Base-by-base conservation (phyloP, 257 asterid genomes). In the Rubia yunnanensis region DNA sequence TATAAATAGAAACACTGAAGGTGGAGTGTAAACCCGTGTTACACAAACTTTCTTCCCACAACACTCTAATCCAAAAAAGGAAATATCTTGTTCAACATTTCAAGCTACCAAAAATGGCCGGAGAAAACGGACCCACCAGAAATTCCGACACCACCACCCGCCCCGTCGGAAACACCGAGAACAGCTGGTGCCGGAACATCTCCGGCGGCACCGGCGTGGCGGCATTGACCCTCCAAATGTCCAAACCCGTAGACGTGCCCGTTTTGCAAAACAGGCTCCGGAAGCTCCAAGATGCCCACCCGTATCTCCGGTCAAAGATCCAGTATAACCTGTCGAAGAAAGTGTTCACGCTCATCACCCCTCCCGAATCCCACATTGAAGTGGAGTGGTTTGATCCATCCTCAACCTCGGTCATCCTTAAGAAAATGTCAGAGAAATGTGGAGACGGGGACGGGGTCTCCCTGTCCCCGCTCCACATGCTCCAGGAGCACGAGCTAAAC, bases 171-270 rank as follows among this genome's bases (percentile, higher is more conserved):
- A 67, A 72, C 80, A 89, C 91, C 41, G 96, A 89, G 81, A 77
- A 75, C 13, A 77, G 73, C 57, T 86, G 95, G 95, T 84, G 92
- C 75, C 81, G 81, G 1, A 90, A 95, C 1, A 80, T 84, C 35
- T 68, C 86, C 9, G 72, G 80, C 8, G 92, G 92, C 86, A 89
- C 96, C 0, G 96, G 96, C 26, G 60, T 79, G 18, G 77, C 92
- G 0, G 95, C 80, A 3, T 73, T 89, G 10, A 77, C 83, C 2
- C 82, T 89, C 10, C 71, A 67, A 35, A 27, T 54, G 30, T 65
- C 72, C 28, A 3, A 71, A 28, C 70, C 81, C 0, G 54, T 75
- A 2, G 76, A 75, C 48, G 30, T 70, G 53, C 49, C 80, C 6
- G 7, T 20, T 58, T 22, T 88, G 1, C 64, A 38, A 27, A 76